phyloP scores from a whole-genome alignment of 208 protist species.

The Novymonas esmeraldas region DNA sequence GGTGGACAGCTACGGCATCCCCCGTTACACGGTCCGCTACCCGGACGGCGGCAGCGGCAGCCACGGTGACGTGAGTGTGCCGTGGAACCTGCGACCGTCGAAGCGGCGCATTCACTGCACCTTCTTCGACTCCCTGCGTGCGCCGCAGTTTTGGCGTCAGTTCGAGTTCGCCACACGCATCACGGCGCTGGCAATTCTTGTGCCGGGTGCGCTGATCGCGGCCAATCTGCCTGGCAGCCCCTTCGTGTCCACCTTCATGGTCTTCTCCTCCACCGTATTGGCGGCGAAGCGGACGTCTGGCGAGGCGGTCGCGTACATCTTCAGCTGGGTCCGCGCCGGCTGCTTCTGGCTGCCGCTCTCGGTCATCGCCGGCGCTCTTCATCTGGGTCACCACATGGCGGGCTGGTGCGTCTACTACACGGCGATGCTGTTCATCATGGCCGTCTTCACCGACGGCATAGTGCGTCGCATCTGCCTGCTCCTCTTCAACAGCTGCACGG shows the following conservation, averaged over 20 bases:
- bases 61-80: slow-evolving; percentile 53
- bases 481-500: slow-evolving; percentile 87
- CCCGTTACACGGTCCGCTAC: slow-evolving; percentile 57
- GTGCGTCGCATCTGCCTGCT: slow-evolving; percentile 81
- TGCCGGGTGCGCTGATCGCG: slow-evolving; percentile 69
- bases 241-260: slow-evolving; percentile 70
- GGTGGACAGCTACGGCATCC: slow-evolving; percentile 72
- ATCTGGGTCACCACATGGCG: slow-evolving; percentile 62
- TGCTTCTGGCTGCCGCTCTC: slow-evolving; percentile 80
- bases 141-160: slow-evolving; percentile 77
- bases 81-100: slow-evolving; percentile 65
- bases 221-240: slow-evolving; percentile 45
- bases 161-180: slow-evolving; percentile 81
- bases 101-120: slow-evolving; percentile 29
- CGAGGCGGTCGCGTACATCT: slow-evolving; percentile 78
- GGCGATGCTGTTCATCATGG: slow-evolving; percentile 78
- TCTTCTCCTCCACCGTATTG: slow-evolving; percentile 67
- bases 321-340: slow-evolving; percentile 69
- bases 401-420: slow-evolving; percentile 85
- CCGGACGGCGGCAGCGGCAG: slow-evolving; percentile 15
- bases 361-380: slow-evolving; percentile 60
- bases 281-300: slow-evolving; percentile 71
- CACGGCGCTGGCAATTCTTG: slow-evolving; percentile 61
- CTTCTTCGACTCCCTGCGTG: slow-evolving; percentile 69
- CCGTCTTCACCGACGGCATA: slow-evolving; percentile 72